Conservation (phyloP, 768 basidiomycete genomes). For the Cyclocybe cylindracea region DNA sequence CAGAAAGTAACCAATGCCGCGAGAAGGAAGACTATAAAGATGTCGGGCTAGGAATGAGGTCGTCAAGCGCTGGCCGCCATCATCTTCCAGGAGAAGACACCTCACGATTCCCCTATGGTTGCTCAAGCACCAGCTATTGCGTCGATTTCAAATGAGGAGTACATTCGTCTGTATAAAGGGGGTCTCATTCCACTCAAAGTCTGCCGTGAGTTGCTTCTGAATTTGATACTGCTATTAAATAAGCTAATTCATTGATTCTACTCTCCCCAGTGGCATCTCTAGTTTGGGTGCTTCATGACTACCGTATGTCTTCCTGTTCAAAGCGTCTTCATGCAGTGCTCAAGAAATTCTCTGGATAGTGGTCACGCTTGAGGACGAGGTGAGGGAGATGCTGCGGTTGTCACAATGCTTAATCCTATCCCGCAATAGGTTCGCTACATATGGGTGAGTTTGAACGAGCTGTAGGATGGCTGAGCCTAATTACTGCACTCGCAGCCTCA, state of each 20-base stretch:
- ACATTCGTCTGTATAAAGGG: neutral
- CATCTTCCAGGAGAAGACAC: too few relatives aligned
- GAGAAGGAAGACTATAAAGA: too few relatives aligned
- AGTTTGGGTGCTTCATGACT: conserved; percentile 24
- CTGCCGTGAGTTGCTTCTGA: neutral
- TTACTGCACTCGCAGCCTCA: conserved; percentile 27
- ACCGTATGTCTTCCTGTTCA: conserved; percentile 17
- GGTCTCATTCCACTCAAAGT: neutral
- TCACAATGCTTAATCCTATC: neutral
- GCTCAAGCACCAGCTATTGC: neutral
- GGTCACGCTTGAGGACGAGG: conserved; percentile 27
- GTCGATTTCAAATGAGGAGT: neutral
- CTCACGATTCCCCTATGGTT: too few relatives aligned
- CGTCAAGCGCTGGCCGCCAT: too few relatives aligned
- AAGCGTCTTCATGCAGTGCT: neutral
- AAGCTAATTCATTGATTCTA: neutral
- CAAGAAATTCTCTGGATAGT: conserved; percentile 8
- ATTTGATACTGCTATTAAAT: neutral
- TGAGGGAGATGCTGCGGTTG: neutral
- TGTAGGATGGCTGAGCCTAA: neutral
- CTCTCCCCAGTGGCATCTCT: conserved; percentile 19
- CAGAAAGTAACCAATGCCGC: too few relatives aligned
- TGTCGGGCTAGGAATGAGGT: too few relatives aligned
- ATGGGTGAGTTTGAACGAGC: conserved; percentile 30
- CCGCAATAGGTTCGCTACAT: conserved; percentile 33